Evolutionary conservation across 768 basidiomycete genomes (phyloP).

Genomic region (Kwoniella bestiolae): DNA sequence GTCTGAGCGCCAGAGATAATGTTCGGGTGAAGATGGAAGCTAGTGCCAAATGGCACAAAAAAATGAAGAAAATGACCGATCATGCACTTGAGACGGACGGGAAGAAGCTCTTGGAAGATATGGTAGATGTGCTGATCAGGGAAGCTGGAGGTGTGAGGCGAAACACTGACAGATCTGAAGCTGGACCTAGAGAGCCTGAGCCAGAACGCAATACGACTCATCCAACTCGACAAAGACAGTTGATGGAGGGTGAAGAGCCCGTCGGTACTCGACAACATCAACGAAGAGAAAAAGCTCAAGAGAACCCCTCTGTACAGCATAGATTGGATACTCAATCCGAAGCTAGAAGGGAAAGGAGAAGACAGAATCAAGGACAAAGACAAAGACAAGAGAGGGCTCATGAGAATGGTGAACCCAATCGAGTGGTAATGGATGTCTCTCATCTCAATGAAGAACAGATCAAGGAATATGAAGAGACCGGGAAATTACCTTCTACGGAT

Average conservation of each 20-base stretch:
- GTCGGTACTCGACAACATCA: neutral
- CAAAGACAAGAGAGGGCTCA: neutral
- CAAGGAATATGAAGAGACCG: constrained; percentile 2
- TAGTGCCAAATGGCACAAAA: no score
- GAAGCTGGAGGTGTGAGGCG: no score
- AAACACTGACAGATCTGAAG: no score
- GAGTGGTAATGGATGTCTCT: constrained; percentile 10
- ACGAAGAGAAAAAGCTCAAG: neutral
- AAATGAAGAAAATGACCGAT: no score
- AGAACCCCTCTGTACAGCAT: neutral
- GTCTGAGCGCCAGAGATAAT: no score
- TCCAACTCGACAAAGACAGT: no score
- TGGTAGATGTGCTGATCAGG: no score
- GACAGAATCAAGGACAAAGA: neutral
- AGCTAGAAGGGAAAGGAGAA: neutral
- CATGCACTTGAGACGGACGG: no score
- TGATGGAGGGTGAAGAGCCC: neutral
- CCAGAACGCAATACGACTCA: no score
- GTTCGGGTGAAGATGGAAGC: no score
- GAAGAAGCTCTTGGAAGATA: no score
- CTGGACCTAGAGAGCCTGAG: no score
- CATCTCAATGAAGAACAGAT: constrained; percentile 10
- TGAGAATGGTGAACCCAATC: neutral
- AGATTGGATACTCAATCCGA: neutral
- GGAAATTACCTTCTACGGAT: constrained; percentile 2